phyloP scores from a whole-genome alignment of 2,329 filamentous ascomycete genomes.

The Xylogone sp. region DNA sequence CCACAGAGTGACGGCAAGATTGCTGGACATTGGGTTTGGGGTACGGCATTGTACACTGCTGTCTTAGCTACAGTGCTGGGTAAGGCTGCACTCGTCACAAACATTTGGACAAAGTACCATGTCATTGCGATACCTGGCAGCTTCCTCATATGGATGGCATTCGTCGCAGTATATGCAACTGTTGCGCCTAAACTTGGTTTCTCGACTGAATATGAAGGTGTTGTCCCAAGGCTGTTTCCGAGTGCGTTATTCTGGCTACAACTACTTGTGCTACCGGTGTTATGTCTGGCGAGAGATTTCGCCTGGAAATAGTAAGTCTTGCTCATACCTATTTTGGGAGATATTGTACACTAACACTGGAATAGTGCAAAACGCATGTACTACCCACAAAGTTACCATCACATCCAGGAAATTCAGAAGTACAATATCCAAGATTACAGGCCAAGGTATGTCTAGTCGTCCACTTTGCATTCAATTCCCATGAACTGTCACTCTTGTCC shows the following conservation, averaged over 20 bases:
- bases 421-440: slow-evolving; percentile 99
- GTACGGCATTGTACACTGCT: slow-evolving; percentile 87
- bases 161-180: slow-evolving; percentile 82
- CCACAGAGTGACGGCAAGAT: slow-evolving; percentile 74
- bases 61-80: slow-evolving; percentile 91
- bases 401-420: slow-evolving; percentile 99
- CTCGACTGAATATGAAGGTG: slow-evolving; percentile 79
- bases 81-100: slow-evolving; percentile 92
- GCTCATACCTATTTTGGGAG: not conserved
- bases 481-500: not conserved
- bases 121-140: slow-evolving; percentile 93
- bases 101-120: slow-evolving; percentile 98
- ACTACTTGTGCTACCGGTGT: slow-evolving; percentile 70
- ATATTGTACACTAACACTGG: slow-evolving; percentile 13
- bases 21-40: slow-evolving; percentile 97
- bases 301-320: slow-evolving; percentile 80
- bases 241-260: slow-evolving; percentile 91
- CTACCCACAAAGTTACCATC: slow-evolving; percentile 90
- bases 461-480: not conserved
- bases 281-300: slow-evolving; percentile 86
- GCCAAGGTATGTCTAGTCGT: slow-evolving; percentile 60
- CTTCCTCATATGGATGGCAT: slow-evolving; percentile 85
- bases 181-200: slow-evolving; percentile 80
- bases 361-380: slow-evolving; percentile 84
- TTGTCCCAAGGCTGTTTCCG: slow-evolving; percentile 75